Conservation (phyloP, 257 asterid genomes). For the Solanum chilense region DNA sequence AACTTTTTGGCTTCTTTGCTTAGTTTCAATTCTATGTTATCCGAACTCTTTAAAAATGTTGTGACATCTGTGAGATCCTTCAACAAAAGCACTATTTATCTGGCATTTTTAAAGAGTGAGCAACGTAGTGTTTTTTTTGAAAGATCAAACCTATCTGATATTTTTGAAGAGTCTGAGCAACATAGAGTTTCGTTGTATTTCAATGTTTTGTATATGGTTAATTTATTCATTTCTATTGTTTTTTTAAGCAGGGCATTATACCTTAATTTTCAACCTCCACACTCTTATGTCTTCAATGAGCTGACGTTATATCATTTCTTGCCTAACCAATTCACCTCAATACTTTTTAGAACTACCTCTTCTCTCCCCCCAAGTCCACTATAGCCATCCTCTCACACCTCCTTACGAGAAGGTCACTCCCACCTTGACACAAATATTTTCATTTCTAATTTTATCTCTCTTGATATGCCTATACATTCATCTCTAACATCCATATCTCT, state of each 20-base stretch:
- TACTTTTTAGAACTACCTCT: background rate
- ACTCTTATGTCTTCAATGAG: background rate
- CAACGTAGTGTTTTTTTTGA: too few species aligned
- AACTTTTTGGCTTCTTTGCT: background rate
- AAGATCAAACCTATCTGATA: too few species aligned
- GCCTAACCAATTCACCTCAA: background rate
- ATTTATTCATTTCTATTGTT: background rate
- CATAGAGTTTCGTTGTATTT: background rate
- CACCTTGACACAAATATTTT: too few species aligned
- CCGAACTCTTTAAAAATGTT: too few species aligned
- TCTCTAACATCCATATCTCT: background rate
- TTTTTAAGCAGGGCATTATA: constrained; percentile 47
- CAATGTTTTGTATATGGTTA: background rate
- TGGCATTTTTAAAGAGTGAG: too few species aligned
- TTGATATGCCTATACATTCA: background rate
- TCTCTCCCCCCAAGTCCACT: background rate
- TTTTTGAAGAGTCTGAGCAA: too few species aligned
- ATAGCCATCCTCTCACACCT: too few species aligned
- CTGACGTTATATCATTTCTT: background rate
- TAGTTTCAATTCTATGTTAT: background rate
- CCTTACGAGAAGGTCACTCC: background rate
- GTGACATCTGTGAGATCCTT: too few species aligned
- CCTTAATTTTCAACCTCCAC: background rate
- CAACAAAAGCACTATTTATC: too few species aligned
- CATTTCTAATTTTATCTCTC: too few species aligned